Base-by-base conservation (phyloP, 1,139 yeast genomes). In the Diutina scorzettiae region DNA sequence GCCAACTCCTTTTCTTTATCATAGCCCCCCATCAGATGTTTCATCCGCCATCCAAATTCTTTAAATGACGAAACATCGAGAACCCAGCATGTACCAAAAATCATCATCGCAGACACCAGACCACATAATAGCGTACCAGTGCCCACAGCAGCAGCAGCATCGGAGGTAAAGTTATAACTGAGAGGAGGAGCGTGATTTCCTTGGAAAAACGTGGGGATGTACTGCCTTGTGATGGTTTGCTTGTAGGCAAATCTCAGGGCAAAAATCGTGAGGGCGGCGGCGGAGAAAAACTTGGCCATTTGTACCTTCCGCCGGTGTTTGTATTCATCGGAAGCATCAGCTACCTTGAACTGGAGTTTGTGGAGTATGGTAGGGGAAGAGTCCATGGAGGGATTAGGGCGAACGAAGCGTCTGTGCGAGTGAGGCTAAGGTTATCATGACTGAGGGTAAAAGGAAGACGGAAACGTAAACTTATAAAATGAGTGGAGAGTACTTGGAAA, bases 81-180 rank as follows among this genome's bases (percentile, higher is more conserved):
- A 24, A 80, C 66, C 95, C 96, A 86, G 49, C 86, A 80, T 1
- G 77, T 68, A 2, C 95, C 95, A 36, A 85, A 74, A 2, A 79
- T 65, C 8, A 76, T 61, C 83, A 85, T 82, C 4, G 85, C 73
- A 51, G 83, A 73, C 0, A 86, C 75, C 2, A 86, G 73, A 0
- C 79, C 71, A 7, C 96, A 84, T 24, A 87, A 63, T 40, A 83
- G 60, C 0, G 95, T 75, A 0, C 95, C 94, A 33, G 85, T 79
- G 0, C 83, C 78, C 4, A 89, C 87, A 0, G 96, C 97, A 30
- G 78, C 78, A 24, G 86, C 77, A 1, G 96, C 96, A 58, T 89
- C 96, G 42, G 77, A 73, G 46, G 85, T 78, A 57, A 82, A 78
- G 42, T 82, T 81, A 56, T 81, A 83, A 40, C 80, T 71, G 3